Evolutionary conservation across 2,329 filamentous ascomycete genomes (phyloP).

Genomic region (Fonsecaea nubica): DNA sequence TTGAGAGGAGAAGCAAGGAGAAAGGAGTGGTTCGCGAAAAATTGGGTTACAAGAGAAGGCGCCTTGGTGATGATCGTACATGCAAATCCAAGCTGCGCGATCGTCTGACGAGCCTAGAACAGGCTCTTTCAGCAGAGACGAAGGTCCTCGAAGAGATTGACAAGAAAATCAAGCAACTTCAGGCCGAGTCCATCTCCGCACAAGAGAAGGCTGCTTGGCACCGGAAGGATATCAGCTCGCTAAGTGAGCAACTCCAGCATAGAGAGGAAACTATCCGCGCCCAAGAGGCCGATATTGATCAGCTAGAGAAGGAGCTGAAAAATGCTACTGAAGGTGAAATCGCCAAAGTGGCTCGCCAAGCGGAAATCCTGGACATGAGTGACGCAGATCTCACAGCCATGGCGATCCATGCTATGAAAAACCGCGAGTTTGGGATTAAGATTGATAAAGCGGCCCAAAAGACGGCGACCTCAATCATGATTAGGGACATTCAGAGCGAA

Average conservation of each 20-base stretch:
- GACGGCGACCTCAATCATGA: slow-evolving; percentile 8
- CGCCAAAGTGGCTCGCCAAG: slow-evolving; percentile 6
- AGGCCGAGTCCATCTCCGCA: neutral
- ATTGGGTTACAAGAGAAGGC: neutral
- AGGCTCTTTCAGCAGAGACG: neutral
- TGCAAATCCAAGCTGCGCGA: neutral
- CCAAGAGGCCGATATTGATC: neutral
- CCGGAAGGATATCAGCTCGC: neutral
- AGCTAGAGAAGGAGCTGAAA: neutral
- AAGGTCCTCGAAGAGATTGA: neutral
- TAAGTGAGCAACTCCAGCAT: neutral
- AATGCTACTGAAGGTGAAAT: neutral
- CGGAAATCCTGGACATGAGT: slow-evolving; percentile 9
- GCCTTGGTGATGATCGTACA: neutral
- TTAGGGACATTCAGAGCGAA: slow-evolving; percentile 16
- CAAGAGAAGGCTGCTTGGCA: neutral
- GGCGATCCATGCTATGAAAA: neutral
- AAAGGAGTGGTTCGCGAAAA: neutral
- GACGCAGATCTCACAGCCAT: neutral
- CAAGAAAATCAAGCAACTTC: slow-evolving; percentile 4
- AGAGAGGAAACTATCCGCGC: neutral
- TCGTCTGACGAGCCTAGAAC: neutral
- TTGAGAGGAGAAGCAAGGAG: neutral
- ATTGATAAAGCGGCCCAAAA: neutral
- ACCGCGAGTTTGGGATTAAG: neutral